These are phyloP conservation scores for Abrus precatorius DNA, from an alignment of 306 rosid genomes.

Conservation along the genomic window DNA sequence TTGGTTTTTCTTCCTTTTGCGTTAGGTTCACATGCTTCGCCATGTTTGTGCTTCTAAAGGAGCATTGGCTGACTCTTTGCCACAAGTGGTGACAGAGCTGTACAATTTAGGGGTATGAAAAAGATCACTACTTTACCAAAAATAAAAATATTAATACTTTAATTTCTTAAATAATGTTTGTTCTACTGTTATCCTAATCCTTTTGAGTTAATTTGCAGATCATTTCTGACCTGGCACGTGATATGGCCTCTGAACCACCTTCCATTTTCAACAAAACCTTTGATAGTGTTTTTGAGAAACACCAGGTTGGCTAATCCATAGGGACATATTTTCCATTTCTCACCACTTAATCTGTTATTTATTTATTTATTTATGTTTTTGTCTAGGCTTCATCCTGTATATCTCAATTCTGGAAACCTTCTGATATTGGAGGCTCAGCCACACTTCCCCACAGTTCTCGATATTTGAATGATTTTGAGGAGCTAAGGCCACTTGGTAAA, in stretches of 20 bases:
- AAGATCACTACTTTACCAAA: constrained; percentile 24
- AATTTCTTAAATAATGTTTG: constrained; percentile 39
- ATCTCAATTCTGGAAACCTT: constrained; percentile 81
- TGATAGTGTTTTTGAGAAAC: constrained; percentile 66
- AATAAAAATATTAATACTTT: neutral
- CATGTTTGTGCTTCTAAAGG: constrained; percentile 80
- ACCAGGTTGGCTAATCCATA: constrained; percentile 61
- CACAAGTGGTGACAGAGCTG: constrained; percentile 77
- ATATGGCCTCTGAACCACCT: constrained; percentile 78
- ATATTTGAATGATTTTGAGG: constrained; percentile 95
- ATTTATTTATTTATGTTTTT: constrained; percentile 25
- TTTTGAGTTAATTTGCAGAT: constrained; percentile 62
- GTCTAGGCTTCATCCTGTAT: constrained; percentile 73
- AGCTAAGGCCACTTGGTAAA: constrained; percentile 88
- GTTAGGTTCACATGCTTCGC: constrained; percentile 88
- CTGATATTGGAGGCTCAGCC: constrained; percentile 70
- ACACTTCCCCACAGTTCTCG: constrained; percentile 77
- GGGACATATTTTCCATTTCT: constrained; percentile 31
- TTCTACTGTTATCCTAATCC: constrained; percentile 54
- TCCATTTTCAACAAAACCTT: constrained; percentile 71
- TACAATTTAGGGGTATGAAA: constrained; percentile 75
- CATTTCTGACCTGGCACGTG: constrained; percentile 78
- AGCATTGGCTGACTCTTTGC: constrained; percentile 70
- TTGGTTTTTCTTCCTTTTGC: constrained; percentile 44
- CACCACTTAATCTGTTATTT: constrained; percentile 27